phyloP scores from a whole-genome alignment of 2,329 filamentous ascomycete species.

The Colletotrichum melonis region DNA sequence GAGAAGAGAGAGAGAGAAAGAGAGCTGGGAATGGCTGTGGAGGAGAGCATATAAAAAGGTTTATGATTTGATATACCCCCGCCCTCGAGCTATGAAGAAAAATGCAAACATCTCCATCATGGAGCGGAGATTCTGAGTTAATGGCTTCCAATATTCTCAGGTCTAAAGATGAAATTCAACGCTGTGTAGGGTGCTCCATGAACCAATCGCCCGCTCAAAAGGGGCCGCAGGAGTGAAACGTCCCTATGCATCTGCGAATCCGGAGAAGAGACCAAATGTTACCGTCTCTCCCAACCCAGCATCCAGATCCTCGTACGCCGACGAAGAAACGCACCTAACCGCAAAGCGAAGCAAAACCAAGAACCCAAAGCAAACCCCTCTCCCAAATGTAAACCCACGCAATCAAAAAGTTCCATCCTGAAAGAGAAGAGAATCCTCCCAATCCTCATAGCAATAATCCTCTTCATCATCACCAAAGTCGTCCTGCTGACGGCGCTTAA shows the following conservation, averaged over 20 bases:
- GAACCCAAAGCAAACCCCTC: not conserved
- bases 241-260: not conserved
- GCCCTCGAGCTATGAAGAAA: constrained; percentile 16
- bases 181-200: not conserved
- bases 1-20: too few relatives aligned
- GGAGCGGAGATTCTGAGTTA: not conserved
- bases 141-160: not conserved
- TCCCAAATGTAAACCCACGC: not conserved
- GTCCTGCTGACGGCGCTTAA: constrained; percentile 18
- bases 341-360: not conserved
- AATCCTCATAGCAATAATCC: not conserved
- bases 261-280: not conserved
- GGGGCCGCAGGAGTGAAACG: not conserved
- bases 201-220: not conserved
- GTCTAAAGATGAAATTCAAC: not conserved
- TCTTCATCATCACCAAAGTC: constrained; percentile 24
- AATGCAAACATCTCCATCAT: not conserved
- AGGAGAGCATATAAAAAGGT: constrained; percentile 7
- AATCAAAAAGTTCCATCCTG: not conserved
- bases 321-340: not conserved
- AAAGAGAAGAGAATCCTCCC: too few relatives aligned
- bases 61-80: constrained; percentile 33
- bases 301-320: not conserved
- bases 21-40: not conserved
- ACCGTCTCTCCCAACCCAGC: not conserved